These are phyloP conservation scores for Parmales sp. DNA, from an alignment of 108 stramenopile species.

Conservation along the genomic window DNA sequence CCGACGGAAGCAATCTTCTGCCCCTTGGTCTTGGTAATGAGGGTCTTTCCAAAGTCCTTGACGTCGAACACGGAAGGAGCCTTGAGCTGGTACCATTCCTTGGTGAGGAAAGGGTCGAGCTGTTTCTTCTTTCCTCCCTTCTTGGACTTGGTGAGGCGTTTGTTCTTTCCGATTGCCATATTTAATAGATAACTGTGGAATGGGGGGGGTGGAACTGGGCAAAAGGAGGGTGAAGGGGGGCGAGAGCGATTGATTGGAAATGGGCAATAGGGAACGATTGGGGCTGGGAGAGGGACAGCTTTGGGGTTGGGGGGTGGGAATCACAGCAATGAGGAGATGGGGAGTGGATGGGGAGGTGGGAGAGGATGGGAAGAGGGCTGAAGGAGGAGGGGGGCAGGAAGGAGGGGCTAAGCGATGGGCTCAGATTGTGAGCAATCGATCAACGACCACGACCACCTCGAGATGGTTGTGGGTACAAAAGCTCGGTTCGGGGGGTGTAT, in stretches of 20 bases:
- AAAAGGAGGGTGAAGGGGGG: not conserved
- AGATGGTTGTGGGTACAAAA: too few relatives aligned
- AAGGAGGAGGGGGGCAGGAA: not conserved
- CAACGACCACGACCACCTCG: not conserved
- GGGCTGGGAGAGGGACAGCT: not conserved
- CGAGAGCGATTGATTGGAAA: not conserved
- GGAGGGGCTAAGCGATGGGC: not conserved
- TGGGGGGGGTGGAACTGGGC: not conserved
- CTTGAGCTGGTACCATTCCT: constrained; percentile 99
- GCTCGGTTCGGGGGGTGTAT: too few relatives aligned
- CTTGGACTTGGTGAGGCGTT: constrained; percentile 88
- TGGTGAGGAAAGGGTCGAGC: constrained; percentile 94
- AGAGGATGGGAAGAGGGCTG: not conserved
- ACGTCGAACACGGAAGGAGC: constrained; percentile 90
- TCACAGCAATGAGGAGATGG: not conserved
- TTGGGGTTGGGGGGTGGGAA: not conserved
- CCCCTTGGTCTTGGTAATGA: constrained; percentile 94
- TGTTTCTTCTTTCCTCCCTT: constrained; percentile 86
- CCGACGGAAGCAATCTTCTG: constrained; percentile 96
- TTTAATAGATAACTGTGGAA: not conserved
- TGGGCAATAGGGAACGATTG: not conserved
- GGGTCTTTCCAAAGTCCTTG: constrained; percentile 94
- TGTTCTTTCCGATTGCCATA: constrained; percentile 78
- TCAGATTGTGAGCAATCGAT: not conserved
- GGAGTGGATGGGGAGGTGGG: not conserved